Conservation (phyloP, 202 grass and related monocot species). For the Brachypodium distachyon region DNA sequence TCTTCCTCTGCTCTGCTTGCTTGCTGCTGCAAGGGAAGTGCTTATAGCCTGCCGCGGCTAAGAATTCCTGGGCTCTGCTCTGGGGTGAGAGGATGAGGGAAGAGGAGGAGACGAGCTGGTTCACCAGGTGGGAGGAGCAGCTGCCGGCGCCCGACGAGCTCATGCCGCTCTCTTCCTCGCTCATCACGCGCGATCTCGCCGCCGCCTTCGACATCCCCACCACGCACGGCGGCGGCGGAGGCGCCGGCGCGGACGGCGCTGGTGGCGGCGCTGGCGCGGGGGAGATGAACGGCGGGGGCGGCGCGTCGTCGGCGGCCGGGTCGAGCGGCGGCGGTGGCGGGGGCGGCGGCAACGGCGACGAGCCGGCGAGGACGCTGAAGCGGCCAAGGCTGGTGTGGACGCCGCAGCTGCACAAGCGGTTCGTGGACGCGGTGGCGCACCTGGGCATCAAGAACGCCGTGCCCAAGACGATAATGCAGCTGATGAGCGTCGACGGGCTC, state of each 20-base stretch:
- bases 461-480: constrained; percentile 99
- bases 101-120: constrained; percentile 91
- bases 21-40: not conserved
- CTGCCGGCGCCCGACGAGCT: constrained; percentile 88
- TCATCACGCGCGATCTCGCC: constrained; percentile 91
- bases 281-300: constrained; percentile 43
- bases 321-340: constrained; percentile 38
- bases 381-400: constrained; percentile 94
- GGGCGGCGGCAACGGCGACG: constrained; percentile 33
- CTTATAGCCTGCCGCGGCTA: not conserved
- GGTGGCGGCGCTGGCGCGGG: not conserved
- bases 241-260: not conserved
- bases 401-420: constrained; percentile 98
- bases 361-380: constrained; percentile 90
- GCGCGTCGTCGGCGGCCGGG: constrained; percentile 38
- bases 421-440: constrained; percentile 95
- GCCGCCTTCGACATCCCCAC: constrained; percentile 79
- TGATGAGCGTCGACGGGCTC: constrained; percentile 99
- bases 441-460: constrained; percentile 99
- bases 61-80: constrained; percentile 6
- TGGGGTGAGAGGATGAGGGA: constrained; percentile 47
- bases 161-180: constrained; percentile 76
- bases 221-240: constrained; percentile 1
- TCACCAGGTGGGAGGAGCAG: constrained; percentile 82
- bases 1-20: not conserved